Percentiles rank a stretch among this genome's conserved stretches.
These are phyloP conservation scores for Fusarium equiseti DNA, from an alignment of 2,329 filamentous ascomycete species.

Conservation along the genomic window DNA sequence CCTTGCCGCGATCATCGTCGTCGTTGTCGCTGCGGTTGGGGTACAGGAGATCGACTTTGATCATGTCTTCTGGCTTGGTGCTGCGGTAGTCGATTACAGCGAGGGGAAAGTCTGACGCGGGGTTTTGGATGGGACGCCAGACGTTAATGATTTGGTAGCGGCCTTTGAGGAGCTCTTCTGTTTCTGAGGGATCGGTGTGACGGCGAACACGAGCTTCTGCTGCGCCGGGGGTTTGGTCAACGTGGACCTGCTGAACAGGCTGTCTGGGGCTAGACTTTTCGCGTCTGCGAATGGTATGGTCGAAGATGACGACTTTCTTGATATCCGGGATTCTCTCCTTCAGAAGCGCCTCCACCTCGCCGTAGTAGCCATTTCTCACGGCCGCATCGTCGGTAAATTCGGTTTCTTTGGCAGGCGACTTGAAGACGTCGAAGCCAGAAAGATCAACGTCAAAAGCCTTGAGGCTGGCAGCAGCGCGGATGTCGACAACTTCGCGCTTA, in stretches of 20 bases:
- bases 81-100: conserved; percentile 45
- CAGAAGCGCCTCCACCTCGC: conserved; percentile 70
- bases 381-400: conserved; percentile 66
- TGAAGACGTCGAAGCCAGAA: conserved; percentile 46
- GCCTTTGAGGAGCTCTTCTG: conserved; percentile 51
- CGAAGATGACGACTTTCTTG: conserved; percentile 75
- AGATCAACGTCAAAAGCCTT: conserved; percentile 41
- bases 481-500: conserved; percentile 42
- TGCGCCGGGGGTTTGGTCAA: conserved; percentile 76
- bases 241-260: conserved; percentile 77
- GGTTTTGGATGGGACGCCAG: conserved; percentile 50
- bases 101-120: conserved; percentile 42
- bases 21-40: conserved; percentile 38
- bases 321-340: conserved; percentile 65
- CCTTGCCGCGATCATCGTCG: conserved; percentile 45
- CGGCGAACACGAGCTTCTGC: conserved; percentile 71
- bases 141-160: conserved; percentile 68
- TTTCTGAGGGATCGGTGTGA: conserved; percentile 63
- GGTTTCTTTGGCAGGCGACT: conserved; percentile 60
- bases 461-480: conserved; percentile 32
- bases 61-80: conserved; percentile 41
- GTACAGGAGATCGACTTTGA: conserved; percentile 43
- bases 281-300: conserved; percentile 75
- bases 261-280: conserved; percentile 67
- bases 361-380: conserved; percentile 70